phyloP scores from a whole-genome alignment of 2,329 filamentous ascomycete species.

The Lithohypha guttulata region DNA sequence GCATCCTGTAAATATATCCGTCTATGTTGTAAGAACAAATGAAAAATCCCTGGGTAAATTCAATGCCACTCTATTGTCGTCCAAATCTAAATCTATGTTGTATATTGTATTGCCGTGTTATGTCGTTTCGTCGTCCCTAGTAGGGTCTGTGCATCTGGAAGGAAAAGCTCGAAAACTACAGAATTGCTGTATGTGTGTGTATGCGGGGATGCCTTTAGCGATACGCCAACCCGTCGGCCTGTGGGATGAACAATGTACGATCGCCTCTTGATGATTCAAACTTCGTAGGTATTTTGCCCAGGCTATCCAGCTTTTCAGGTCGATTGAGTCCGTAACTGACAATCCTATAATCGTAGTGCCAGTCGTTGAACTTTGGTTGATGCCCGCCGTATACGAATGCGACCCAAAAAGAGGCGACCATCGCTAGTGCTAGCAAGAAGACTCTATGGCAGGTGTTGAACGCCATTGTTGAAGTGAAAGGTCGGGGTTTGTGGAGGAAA shows the following conservation, averaged over 20 bases:
- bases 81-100: too few species aligned
- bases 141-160: too few species aligned
- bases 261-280: constrained; percentile 4
- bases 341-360: constrained; percentile 7
- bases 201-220: not conserved
- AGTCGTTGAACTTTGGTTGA: constrained; percentile 8
- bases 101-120: too few species aligned
- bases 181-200: too few species aligned
- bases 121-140: too few species aligned
- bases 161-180: too few species aligned
- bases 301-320: not conserved
- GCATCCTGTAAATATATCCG: too few species aligned
- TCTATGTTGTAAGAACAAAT: too few species aligned
- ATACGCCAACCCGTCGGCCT: not conserved
- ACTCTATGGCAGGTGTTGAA: constrained; percentile 4
- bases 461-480: too few species aligned
- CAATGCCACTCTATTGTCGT: too few species aligned
- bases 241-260: not conserved
- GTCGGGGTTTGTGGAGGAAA: too few species aligned
- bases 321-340: constrained; percentile 9
- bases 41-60: too few species aligned
- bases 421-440: constrained; percentile 4
- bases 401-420: constrained; percentile 5
- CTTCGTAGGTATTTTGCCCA: not conserved
- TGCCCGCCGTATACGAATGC: constrained; percentile 7